phyloP scores from a whole-genome alignment of 192 early-diverging fungal species.

The Backusella psychrophila region DNA sequence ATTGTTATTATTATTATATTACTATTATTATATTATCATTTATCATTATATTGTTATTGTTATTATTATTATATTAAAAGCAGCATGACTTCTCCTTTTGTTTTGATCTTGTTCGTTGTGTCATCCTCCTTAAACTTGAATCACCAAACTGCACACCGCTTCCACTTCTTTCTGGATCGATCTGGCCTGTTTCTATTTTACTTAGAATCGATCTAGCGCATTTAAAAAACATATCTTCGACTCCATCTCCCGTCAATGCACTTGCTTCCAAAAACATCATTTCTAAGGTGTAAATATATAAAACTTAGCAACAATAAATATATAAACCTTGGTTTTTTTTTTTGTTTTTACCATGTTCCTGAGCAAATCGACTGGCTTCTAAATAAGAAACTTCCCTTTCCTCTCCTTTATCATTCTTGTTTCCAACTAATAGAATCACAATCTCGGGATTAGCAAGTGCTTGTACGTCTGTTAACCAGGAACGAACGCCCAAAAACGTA shows the following conservation, averaged over 20 bases:
- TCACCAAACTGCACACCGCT: conserved; percentile 54
- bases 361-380: conserved; percentile 53
- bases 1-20: neutral
- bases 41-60: neutral
- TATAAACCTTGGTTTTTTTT: neutral
- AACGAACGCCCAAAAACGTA: conserved; percentile 60
- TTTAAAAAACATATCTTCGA: conserved; percentile 55
- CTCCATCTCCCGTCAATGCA: conserved; percentile 56
- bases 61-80: conserved; percentile 19
- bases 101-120: conserved; percentile 44
- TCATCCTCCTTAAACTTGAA: conserved; percentile 49
- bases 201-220: conserved; percentile 51
- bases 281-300: conserved; percentile 32
- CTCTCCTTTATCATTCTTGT: conserved; percentile 59
- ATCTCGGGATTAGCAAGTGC: conserved; percentile 65
- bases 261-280: conserved; percentile 60
- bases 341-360: conserved; percentile 38
- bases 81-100: conserved; percentile 47
- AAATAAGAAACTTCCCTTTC: conserved; percentile 51
- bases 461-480: conserved; percentile 67
- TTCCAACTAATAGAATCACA: conserved; percentile 70
- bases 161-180: conserved; percentile 52
- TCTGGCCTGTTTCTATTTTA: conserved; percentile 55
- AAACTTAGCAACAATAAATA: neutral
- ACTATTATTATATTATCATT: neutral